Percentiles rank a stretch among this genome's conserved stretches.
Conservation (phyloP, 805 yeast genomes). For the Saccharomyces kudriavzevii region DNA sequence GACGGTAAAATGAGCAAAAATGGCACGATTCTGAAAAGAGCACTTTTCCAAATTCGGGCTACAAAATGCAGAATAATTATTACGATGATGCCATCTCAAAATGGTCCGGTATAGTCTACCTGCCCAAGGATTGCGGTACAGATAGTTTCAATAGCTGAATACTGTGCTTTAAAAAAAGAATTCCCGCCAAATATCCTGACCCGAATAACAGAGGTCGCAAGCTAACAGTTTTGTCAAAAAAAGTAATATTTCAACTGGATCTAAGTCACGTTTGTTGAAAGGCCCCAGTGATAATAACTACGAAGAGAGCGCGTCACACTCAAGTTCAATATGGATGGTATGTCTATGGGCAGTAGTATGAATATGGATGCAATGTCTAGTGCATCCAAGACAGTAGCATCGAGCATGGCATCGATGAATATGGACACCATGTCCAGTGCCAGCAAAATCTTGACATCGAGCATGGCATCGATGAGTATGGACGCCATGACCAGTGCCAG, state of each 20-base stretch:
- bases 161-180: not conserved
- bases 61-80: not conserved
- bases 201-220: not conserved
- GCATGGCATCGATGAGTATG: slow-evolving; percentile 4
- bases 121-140: not conserved
- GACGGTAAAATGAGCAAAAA: not conserved
- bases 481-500: not conserved
- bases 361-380: slow-evolving; percentile 3
- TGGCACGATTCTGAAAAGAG: not conserved
- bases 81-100: not conserved
- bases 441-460: not conserved
- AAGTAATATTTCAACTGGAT: not conserved
- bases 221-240: not conserved
- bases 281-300: not conserved
- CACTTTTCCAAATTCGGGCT: not conserved
- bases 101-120: not conserved
- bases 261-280: not conserved
- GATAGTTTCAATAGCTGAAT: not conserved
- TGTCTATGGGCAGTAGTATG: slow-evolving; percentile 1
- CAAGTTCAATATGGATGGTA: not conserved
- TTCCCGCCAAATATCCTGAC: not conserved
- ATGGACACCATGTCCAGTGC: slow-evolving; percentile 2
- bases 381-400: slow-evolving; percentile 1
- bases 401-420: slow-evolving; percentile 8
- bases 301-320: not conserved